These are phyloP conservation scores for Mycena vitilis DNA, from an alignment of 768 basidiomycete species.

Conservation along the genomic window DNA sequence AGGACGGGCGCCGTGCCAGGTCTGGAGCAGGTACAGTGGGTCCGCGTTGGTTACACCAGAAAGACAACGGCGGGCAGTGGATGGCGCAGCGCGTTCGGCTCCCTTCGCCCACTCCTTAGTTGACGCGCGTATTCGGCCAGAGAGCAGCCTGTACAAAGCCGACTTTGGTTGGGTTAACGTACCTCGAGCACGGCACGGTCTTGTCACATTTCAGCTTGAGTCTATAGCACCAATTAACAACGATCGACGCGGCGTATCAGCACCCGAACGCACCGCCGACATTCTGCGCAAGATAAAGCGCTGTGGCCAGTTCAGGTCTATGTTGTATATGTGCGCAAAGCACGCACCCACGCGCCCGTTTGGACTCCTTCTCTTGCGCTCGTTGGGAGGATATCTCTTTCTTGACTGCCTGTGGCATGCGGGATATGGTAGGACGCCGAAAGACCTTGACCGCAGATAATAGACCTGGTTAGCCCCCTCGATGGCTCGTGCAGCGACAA, in stretches of 20 bases:
- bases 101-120: not conserved
- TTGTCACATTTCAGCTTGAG: slow-evolving; percentile 84
- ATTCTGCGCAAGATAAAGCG: slow-evolving; percentile 68
- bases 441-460: not conserved
- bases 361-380: slow-evolving; percentile 73
- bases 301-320: not conserved
- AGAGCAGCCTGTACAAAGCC: not conserved
- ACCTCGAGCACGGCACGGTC: slow-evolving; percentile 70
- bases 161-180: not conserved
- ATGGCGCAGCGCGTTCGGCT: slow-evolving; percentile 16
- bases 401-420: slow-evolving; percentile 64
- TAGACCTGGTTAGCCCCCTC: not conserved
- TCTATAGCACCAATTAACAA: slow-evolving; percentile 42
- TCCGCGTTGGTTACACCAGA: not conserved
- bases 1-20: not conserved
- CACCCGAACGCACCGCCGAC: slow-evolving; percentile 58
- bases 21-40: not conserved
- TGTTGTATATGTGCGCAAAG: not conserved
- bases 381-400: slow-evolving; percentile 59
- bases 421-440: slow-evolving; percentile 10
- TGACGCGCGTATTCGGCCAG: slow-evolving; percentile 16
- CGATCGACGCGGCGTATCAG: not conserved
- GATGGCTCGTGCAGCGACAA: not conserved
- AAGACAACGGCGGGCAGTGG: too few species aligned
- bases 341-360: slow-evolving; percentile 65